Conservation (phyloP, 2,329 filamentous ascomycete genomes). For the Saccharata proteae region DNA sequence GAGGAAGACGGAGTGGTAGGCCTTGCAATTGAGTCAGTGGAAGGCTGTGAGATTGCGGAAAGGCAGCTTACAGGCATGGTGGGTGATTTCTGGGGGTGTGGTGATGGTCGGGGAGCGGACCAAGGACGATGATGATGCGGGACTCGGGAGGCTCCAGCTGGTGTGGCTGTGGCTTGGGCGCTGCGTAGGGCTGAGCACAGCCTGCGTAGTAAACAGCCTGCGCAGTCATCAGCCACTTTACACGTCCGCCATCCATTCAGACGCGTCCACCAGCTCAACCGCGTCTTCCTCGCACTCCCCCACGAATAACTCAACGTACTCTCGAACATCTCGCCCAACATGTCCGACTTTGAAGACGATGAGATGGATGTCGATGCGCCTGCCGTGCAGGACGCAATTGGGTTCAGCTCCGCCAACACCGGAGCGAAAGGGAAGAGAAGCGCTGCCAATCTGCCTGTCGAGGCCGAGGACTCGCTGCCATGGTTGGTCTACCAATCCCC, state of each 20-base stretch:
- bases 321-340: constrained; percentile 17
- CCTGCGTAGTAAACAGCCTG: constrained; percentile 12
- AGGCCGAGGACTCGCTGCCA: constrained; percentile 85
- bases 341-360: constrained; percentile 51
- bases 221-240: constrained; percentile 26
- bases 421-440: constrained; percentile 76
- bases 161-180: no score
- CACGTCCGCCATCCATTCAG: constrained; percentile 16
- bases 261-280: constrained; percentile 8
- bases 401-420: constrained; percentile 63
- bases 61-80: constrained; percentile 35
- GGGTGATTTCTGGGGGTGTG: constrained; percentile 9
- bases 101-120: constrained; percentile 10
- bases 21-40: constrained; percentile 40
- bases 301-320: no score
- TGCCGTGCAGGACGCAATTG: constrained; percentile 35
- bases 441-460: constrained; percentile 83
- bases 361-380: constrained; percentile 56
- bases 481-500: constrained; percentile 46
- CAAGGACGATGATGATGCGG: constrained; percentile 17
- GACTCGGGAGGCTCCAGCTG: constrained; percentile 13
- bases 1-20: constrained; percentile 96
- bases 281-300: no score
- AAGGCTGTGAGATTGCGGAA: no score
- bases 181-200: constrained; percentile 22